Percentiles rank a stretch among this genome's conserved stretches.
phyloP scores from a whole-genome alignment of 306 rosid species.

The Glycine soja region DNA sequence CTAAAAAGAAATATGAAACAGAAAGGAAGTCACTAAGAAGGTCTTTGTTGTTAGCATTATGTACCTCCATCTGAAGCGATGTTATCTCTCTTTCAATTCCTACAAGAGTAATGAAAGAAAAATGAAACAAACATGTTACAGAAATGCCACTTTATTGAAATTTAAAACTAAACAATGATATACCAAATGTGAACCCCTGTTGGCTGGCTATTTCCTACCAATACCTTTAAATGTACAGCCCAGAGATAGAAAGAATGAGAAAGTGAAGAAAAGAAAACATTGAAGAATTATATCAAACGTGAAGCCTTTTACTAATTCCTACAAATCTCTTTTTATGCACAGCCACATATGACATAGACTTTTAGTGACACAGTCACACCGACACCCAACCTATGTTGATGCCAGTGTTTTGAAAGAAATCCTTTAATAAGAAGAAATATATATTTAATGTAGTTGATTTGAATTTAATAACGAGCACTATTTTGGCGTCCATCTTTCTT shows the following conservation, averaged over 20 bases:
- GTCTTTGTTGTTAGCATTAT: conserved; percentile 22
- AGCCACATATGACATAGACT: background rate
- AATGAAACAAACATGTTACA: conserved; percentile 1
- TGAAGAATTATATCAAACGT: no score
- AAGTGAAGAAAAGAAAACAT: no score
- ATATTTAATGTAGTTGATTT: background rate
- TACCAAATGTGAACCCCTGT: background rate
- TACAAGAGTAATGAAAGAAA: conserved; percentile 37
- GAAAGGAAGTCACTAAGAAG: conserved; percentile 20
- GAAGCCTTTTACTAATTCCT: background rate
- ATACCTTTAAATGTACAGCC: no score
- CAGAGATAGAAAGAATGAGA: no score
- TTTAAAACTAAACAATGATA: conserved; percentile 8
- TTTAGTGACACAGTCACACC: background rate
- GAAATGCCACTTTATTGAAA: conserved; percentile 1
- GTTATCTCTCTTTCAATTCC: conserved; percentile 94
- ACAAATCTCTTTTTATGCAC: conserved; percentile 10
- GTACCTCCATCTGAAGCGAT: conserved; percentile 92
- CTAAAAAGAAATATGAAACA: conserved; percentile 28
- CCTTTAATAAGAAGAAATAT: background rate
- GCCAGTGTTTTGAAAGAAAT: conserved; percentile 20
- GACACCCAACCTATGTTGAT: background rate
- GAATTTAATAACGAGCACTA: background rate
- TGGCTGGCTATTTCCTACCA: no score
- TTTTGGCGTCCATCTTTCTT: no score